phyloP scores from a whole-genome alignment of 768 basidiomycete species.

The Hydnomerulius pinastri region DNA sequence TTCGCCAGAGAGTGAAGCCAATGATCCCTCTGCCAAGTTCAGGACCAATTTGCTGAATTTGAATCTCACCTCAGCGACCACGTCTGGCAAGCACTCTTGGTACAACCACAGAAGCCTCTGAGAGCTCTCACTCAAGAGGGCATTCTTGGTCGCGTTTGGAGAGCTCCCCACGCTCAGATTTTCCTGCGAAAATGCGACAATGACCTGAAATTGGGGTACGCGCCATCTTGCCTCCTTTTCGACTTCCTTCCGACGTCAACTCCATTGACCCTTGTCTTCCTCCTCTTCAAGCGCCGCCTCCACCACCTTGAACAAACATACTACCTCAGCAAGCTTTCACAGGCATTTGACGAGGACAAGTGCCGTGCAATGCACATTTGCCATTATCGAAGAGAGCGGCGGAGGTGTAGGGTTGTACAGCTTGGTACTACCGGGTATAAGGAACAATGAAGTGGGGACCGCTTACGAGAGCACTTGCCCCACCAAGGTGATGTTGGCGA shows the following conservation, averaged over 20 bases:
- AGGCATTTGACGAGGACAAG: constrained; percentile 76
- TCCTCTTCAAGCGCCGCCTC: constrained; percentile 60
- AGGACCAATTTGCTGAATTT: constrained; percentile 81
- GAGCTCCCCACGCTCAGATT: constrained; percentile 26
- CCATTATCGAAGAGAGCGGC: constrained; percentile 65
- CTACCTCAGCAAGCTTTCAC: constrained; percentile 63
- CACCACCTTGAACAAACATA: constrained; percentile 50
- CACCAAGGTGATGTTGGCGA: constrained; percentile 84
- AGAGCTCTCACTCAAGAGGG: no score
- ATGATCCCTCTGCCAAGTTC: constrained; percentile 40
- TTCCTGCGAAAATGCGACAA: constrained; percentile 80
- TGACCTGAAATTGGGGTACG: constrained; percentile 84
- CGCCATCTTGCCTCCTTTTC: constrained; percentile 73
- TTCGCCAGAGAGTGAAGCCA: constrained; percentile 15
- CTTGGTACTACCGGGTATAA: constrained; percentile 43
- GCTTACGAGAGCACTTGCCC: constrained; percentile 78
- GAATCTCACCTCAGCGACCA: constrained; percentile 79
- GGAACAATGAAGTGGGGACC: constrained; percentile 64
- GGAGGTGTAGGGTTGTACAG: constrained; percentile 76
- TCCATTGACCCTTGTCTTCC: constrained; percentile 71
- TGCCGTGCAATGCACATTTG: constrained; percentile 83
- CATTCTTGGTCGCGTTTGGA: constrained; percentile 46
- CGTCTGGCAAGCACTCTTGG: constrained; percentile 66
- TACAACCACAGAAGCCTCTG: no score
- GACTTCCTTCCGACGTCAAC: constrained; percentile 62